Conservation (phyloP, 441 rosid genomes). For the Pelargonium myrrhifolium region DNA sequence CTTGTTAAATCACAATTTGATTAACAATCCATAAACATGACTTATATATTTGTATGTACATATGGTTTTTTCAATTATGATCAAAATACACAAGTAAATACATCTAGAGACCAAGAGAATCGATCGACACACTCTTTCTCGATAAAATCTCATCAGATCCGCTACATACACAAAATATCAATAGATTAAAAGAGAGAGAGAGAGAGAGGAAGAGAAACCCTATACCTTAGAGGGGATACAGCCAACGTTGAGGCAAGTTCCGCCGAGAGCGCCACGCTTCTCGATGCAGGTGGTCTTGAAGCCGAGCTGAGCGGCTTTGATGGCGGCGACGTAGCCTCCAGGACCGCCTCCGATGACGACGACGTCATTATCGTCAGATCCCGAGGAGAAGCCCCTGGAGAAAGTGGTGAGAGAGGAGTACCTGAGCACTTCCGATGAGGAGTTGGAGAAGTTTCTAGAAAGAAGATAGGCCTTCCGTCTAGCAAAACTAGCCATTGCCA, state of each 20-base stretch:
- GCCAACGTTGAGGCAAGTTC: slow-evolving; percentile 96
- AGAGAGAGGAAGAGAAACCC: too few relatives aligned
- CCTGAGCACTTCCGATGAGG: slow-evolving; percentile 41
- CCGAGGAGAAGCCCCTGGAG: slow-evolving; percentile 73
- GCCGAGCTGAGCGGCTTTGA: slow-evolving; percentile 95
- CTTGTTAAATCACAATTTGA: too few relatives aligned
- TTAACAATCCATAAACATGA: too few relatives aligned
- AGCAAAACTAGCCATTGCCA: slow-evolving; percentile 81
- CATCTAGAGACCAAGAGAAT: too few relatives aligned
- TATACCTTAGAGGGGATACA: slow-evolving; percentile 94
- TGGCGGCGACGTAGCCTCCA: slow-evolving; percentile 97
- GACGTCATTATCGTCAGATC: slow-evolving; percentile 92
- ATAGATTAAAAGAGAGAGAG: too few relatives aligned
- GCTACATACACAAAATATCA: too few relatives aligned
- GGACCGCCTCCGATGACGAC: slow-evolving; percentile 95
- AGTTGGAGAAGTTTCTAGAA: slow-evolving; percentile 40
- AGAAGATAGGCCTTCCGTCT: slow-evolving; percentile 58
- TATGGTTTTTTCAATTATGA: too few relatives aligned
- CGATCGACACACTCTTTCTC: too few relatives aligned
- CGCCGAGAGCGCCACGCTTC: slow-evolving; percentile 91
- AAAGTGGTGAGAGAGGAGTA: slow-evolving; percentile 45
- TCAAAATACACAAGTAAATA: too few relatives aligned
- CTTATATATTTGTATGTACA: too few relatives aligned
- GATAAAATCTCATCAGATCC: too few relatives aligned
- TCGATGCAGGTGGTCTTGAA: slow-evolving; percentile 94